A percentile compares a stretch with the other conserved stretches of the same genome.
These are phyloP conservation scores for Tuber calosporum DNA, from an alignment of 495 filamentous ascomycete species.

Conservation along the genomic window DNA sequence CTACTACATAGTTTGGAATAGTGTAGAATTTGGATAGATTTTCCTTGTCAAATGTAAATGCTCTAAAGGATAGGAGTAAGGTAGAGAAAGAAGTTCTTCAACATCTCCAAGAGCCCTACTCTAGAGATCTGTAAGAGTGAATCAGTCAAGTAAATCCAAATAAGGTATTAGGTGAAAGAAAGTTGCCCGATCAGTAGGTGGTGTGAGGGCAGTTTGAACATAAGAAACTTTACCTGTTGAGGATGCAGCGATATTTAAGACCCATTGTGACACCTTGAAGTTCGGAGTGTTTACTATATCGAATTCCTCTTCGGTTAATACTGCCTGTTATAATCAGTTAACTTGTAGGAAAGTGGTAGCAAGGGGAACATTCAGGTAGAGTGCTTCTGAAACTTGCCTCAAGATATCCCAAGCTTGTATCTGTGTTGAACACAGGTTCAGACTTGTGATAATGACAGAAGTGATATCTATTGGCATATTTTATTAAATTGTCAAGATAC, in stretches of 20 bases:
- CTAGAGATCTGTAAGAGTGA: too few species aligned
- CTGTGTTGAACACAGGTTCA: too few species aligned
- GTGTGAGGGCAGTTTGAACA: too few species aligned
- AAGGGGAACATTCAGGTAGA: too few species aligned
- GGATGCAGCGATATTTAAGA: background rate
- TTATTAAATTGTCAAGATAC: background rate
- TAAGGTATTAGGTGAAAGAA: background rate
- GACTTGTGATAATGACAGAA: background rate
- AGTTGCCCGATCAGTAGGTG: background rate
- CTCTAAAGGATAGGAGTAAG: too few species aligned
- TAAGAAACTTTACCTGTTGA: conserved; percentile 1
- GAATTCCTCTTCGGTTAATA: background rate
- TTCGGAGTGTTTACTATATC: too few species aligned
- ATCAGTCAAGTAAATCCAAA: too few species aligned
- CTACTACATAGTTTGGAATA: too few species aligned
- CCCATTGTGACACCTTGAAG: background rate
- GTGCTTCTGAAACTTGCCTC: background rate
- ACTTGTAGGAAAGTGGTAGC: too few species aligned
- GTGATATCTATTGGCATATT: conserved; percentile 1
- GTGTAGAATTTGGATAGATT: background rate
- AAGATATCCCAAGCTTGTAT: conserved; percentile 2
- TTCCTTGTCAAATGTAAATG: background rate
- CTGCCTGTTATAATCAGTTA: too few species aligned
- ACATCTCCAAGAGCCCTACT: too few species aligned
- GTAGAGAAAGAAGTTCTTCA: conserved; percentile 1